phyloP scores from a whole-genome alignment of 2,329 filamentous ascomycete genomes.

The Paramyrothecium roridum region DNA sequence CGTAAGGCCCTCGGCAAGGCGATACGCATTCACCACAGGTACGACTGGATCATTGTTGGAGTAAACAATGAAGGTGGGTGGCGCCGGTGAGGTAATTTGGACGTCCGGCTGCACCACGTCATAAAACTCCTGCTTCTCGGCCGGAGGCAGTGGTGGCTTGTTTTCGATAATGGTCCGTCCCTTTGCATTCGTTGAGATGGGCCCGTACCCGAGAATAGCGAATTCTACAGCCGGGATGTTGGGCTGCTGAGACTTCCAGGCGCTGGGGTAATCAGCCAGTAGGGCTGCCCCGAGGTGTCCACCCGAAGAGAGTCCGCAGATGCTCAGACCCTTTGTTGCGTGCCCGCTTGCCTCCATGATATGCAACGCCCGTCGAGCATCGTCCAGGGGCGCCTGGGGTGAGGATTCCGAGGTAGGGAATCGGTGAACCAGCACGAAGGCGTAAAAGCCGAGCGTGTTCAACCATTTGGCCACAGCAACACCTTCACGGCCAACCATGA shows the following conservation, averaged over 20 bases:
- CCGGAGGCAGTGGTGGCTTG: constrained; percentile 13
- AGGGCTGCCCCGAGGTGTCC: constrained; percentile 16
- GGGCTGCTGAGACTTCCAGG: constrained; percentile 12
- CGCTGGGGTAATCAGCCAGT: constrained; percentile 12
- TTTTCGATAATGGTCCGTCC: constrained; percentile 14
- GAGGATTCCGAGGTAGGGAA: constrained; percentile 12
- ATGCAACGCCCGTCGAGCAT: constrained; percentile 14
- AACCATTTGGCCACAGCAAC: constrained; percentile 15
- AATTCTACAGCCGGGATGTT: constrained; percentile 9
- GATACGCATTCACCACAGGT: constrained; percentile 14
- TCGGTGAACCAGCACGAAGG: constrained; percentile 17
- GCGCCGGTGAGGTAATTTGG: constrained; percentile 9
- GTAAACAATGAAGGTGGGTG: constrained; percentile 14
- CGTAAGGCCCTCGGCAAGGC: constrained; percentile 11
- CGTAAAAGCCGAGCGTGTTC: constrained; percentile 15
- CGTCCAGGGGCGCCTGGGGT: constrained; percentile 13
- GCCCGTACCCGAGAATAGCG: constrained; percentile 14
- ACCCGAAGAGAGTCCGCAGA: constrained; percentile 17
- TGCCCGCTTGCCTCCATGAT: constrained; percentile 10
- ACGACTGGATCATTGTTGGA: constrained; percentile 19
- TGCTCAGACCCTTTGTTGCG: constrained; percentile 9
- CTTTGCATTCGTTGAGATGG: constrained; percentile 15
- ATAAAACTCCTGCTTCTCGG: constrained; percentile 16
- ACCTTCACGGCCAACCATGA: constrained; percentile 18
- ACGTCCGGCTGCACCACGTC: constrained; percentile 14